A percentile compares a stretch with the other conserved stretches of the same genome.
Evolutionary conservation across 202 grass and related monocot species (phyloP).

Genomic region (Brachypodium distachyon): DNA sequence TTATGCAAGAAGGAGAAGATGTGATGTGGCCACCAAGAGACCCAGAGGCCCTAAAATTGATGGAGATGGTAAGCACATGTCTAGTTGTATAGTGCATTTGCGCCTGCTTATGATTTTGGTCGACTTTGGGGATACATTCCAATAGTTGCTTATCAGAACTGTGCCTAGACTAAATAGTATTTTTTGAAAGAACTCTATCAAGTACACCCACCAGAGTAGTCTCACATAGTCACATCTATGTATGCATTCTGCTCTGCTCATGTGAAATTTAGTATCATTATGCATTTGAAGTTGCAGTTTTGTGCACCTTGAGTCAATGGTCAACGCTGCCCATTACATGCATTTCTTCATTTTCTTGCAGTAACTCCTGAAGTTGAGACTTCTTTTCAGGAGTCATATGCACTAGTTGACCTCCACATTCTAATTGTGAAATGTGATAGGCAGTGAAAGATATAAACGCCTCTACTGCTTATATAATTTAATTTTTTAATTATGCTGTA

Average conservation of each 20-base stretch:
- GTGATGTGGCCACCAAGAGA: slow-evolving; percentile 75
- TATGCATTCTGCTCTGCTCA: neutral
- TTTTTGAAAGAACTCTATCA: neutral
- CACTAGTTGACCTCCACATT: neutral
- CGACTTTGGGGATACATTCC: no score
- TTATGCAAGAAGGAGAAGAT: slow-evolving; percentile 55
- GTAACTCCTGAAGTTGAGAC: neutral
- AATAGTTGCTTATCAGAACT: no score
- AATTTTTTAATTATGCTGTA: slow-evolving; percentile 1
- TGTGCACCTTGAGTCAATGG: neutral
- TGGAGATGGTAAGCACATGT: slow-evolving; percentile 54
- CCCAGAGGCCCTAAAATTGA: slow-evolving; percentile 51
- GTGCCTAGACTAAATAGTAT: no score
- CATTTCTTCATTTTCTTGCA: neutral
- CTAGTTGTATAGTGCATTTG: neutral
- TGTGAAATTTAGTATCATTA: neutral
- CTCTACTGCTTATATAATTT: neutral
- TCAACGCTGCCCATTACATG: neutral
- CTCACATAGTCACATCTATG: neutral
- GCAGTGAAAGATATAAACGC: neutral
- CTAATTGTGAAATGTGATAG: neutral
- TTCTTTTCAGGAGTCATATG: neutral
- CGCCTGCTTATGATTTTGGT: no score
- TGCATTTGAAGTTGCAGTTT: neutral
- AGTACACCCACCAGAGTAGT: neutral